phyloP scores from a whole-genome alignment of 352 stramenopile genomes.

The Pythium myriotylum region DNA sequence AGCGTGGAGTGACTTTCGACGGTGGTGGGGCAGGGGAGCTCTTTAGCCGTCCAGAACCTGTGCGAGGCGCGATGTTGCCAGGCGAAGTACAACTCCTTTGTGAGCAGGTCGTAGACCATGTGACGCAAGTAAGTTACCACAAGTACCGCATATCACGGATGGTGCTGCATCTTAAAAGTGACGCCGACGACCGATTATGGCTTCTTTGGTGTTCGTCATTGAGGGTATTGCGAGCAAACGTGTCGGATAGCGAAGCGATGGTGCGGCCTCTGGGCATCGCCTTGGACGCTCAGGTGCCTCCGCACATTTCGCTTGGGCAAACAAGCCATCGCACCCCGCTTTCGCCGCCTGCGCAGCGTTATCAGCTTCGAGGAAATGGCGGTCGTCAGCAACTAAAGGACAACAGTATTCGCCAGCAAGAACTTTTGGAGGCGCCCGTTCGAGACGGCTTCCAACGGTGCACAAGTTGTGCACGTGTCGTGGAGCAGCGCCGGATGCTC shows the following conservation, averaged over 20 bases:
- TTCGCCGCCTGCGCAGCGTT: not conserved
- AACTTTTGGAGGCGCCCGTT: conserved; percentile 20
- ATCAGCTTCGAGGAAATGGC: not conserved
- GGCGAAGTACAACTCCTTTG: conserved; percentile 91
- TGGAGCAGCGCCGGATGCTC: conserved; percentile 77
- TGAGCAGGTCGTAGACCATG: conserved; percentile 92
- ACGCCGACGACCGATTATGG: conserved; percentile 93
- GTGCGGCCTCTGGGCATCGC: conserved; percentile 55
- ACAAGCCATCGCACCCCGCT: conserved; percentile 18
- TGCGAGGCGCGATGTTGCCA: conserved; percentile 90
- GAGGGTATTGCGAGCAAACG: conserved; percentile 55
- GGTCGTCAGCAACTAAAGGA: conserved; percentile 7
- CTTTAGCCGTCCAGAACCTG: conserved; percentile 81
- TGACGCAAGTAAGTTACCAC: conserved; percentile 91
- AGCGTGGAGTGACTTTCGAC: conserved; percentile 95
- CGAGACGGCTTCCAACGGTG: conserved; percentile 55
- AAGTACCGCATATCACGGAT: conserved; percentile 93
- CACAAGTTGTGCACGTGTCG: conserved; percentile 79
- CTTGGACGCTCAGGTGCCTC: conserved; percentile 64
- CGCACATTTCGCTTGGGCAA: conserved; percentile 41
- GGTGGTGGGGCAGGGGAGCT: conserved; percentile 75
- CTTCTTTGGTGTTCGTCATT: conserved; percentile 95
- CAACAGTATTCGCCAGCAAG: not conserved
- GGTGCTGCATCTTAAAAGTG: conserved; percentile 95
- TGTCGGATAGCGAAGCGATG: conserved; percentile 9